Conservation (phyloP, 148 eudicot genomes). For the Rhododendron kiyosumense region DNA sequence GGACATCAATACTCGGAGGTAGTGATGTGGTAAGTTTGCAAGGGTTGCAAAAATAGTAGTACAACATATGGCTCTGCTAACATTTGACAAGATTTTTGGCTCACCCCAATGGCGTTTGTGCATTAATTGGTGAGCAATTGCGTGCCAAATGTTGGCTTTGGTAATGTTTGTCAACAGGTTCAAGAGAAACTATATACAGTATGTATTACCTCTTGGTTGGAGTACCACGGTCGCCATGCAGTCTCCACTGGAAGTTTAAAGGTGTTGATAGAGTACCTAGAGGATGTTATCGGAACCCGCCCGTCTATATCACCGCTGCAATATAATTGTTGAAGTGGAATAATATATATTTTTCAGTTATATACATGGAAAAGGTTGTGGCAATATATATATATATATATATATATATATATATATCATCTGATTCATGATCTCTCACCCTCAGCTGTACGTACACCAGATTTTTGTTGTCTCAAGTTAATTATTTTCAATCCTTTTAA, state of each 20-base stretch:
- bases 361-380: not conserved
- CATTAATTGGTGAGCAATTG: not conserved
- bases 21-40: not conserved
- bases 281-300: constrained; percentile 12
- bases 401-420: no score
- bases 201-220: constrained; percentile 13
- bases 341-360: not conserved
- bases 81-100: not conserved
- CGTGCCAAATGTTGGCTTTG: not conserved
- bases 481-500: no score
- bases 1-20: not conserved
- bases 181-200: no score
- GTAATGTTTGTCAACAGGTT: not conserved
- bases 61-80: not conserved
- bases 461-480: no score
- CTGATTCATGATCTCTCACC: no score
- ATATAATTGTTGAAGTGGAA: not conserved
- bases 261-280: constrained; percentile 17
- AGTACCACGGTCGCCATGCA: constrained; percentile 23
- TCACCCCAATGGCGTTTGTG: not conserved
- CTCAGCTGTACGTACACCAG: no score
- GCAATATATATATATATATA: no score
- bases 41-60: not conserved
- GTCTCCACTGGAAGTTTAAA: constrained; percentile 13
- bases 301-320: constrained; percentile 25